Evolutionary conservation across 2,329 filamentous ascomycete species (phyloP).

Genomic region (Trichoderma arundinaceum): DNA sequence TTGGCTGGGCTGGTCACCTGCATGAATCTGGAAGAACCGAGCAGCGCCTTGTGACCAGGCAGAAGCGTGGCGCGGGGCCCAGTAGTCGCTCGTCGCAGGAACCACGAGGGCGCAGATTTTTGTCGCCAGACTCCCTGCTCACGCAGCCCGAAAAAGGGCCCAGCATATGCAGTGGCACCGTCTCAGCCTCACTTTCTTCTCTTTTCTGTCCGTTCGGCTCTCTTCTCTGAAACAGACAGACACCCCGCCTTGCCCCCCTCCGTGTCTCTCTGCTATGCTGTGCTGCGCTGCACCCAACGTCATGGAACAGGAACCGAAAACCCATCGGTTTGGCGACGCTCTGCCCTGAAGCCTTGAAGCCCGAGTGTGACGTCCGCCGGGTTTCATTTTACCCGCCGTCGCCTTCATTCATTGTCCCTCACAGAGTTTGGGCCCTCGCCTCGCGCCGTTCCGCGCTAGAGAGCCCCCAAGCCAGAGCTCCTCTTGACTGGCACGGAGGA

Average conservation of each 20-base stretch:
- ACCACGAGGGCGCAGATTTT: slow-evolving; percentile 31
- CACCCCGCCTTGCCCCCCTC: not conserved
- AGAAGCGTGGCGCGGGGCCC: slow-evolving; percentile 30
- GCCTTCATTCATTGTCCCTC: not conserved
- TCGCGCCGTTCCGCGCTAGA: slow-evolving; percentile 29
- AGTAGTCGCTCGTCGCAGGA: slow-evolving; percentile 17
- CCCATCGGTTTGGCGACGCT: not conserved
- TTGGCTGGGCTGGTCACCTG: slow-evolving; percentile 31
- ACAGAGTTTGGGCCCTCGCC: slow-evolving; percentile 18
- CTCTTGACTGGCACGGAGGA: slow-evolving; percentile 8
- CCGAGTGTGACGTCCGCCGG: not conserved
- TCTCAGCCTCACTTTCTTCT: slow-evolving; percentile 27
- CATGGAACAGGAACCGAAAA: not conserved
- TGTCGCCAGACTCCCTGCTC: not conserved
- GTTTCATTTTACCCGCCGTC: not conserved
- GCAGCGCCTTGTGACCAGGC: slow-evolving; percentile 34
- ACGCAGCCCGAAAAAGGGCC: not conserved
- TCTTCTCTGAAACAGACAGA: not conserved
- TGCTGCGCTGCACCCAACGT: slow-evolving; percentile 11
- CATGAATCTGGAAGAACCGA: slow-evolving; percentile 29
- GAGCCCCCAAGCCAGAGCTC: not conserved
- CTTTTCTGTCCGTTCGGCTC: not conserved
- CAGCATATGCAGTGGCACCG: slow-evolving; percentile 11
- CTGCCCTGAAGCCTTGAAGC: too few species aligned
- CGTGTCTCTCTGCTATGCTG: not conserved